phyloP scores from a whole-genome alignment of 2,329 filamentous ascomycete species.

The Aspergillus awamori region DNA sequence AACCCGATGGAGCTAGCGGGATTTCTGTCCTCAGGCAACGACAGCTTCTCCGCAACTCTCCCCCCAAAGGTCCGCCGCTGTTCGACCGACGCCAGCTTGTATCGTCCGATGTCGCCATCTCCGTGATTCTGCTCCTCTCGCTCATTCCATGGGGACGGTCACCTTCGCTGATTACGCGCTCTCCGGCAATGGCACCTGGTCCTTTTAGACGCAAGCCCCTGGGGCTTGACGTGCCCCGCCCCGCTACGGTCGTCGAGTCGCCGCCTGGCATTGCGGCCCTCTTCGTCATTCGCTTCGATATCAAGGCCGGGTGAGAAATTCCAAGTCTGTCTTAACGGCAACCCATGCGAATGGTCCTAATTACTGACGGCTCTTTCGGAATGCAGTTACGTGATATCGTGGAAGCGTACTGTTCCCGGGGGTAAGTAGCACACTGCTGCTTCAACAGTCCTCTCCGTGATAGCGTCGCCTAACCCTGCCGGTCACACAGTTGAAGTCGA shows the following conservation, averaged over 20 bases:
- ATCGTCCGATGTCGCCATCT: constrained; percentile 10
- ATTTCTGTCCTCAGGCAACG: constrained; percentile 14
- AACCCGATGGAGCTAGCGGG: constrained; percentile 13
- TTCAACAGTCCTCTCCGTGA: not conserved
- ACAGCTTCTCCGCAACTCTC: constrained; percentile 12
- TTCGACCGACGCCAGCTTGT: not conserved
- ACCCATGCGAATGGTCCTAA: not conserved
- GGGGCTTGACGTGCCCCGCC: constrained; percentile 39
- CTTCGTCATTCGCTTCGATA: constrained; percentile 89
- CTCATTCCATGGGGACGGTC: constrained; percentile 29
- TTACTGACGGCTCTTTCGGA: not conserved
- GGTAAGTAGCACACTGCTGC: constrained; percentile 51
- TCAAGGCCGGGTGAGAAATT: constrained; percentile 74
- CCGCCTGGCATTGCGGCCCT: constrained; percentile 68
- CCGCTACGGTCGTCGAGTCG: constrained; percentile 34
- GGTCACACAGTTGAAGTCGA: constrained; percentile 63
- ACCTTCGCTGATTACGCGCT: constrained; percentile 12
- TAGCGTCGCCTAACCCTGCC: constrained; percentile 12
- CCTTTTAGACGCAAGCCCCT: constrained; percentile 34
- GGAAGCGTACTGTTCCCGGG: constrained; percentile 73
- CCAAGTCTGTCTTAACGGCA: not conserved
- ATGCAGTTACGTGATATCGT: constrained; percentile 74
- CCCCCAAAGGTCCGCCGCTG: not conserved
- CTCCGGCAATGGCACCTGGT: constrained; percentile 33
- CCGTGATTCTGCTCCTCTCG: constrained; percentile 11